Conservation (phyloP, 116 monocot species). For the Dioscorea cayenensis region DNA sequence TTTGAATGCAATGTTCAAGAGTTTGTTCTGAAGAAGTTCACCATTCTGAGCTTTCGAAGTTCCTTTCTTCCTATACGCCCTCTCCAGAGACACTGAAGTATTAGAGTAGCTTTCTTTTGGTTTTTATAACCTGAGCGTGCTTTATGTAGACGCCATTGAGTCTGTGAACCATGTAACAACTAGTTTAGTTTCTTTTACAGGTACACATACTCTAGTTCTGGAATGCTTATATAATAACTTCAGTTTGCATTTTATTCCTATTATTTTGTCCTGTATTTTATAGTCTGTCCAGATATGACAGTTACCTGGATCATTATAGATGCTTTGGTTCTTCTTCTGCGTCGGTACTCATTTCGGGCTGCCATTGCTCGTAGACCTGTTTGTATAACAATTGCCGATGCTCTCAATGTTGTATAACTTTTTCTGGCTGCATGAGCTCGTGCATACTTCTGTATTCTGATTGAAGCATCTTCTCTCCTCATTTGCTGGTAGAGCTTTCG, state of each 20-base stretch:
- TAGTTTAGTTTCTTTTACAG: neutral
- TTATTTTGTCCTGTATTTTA: neutral
- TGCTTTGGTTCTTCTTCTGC: conserved; percentile 69
- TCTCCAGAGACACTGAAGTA: conserved; percentile 96
- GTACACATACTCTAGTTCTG: neutral
- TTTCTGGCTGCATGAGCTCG: conserved; percentile 50
- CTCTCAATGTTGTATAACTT: conserved; percentile 34
- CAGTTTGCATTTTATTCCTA: neutral
- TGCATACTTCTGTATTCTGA: conserved; percentile 86
- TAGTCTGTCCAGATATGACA: neutral
- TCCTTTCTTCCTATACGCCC: conserved; percentile 85
- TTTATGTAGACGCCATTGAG: conserved; percentile 74
- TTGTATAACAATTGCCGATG: conserved; percentile 63
- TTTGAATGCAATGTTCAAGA: neutral
- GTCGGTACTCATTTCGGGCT: conserved; percentile 71
- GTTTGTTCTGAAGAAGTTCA: conserved; percentile 16
- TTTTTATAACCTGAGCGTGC: conserved; percentile 53
- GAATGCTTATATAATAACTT: neutral
- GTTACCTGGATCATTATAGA: conserved; percentile 75
- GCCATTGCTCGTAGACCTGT: conserved; percentile 88
- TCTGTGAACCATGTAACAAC: conserved; percentile 35
- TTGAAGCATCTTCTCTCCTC: conserved; percentile 81
- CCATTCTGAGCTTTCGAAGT: conserved; percentile 85
- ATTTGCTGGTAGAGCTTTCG: conserved; percentile 60
- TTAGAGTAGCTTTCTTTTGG: conserved; percentile 61